phyloP scores from a whole-genome alignment of 352 stramenopile genomes.

The Phytophthora crassamura region DNA sequence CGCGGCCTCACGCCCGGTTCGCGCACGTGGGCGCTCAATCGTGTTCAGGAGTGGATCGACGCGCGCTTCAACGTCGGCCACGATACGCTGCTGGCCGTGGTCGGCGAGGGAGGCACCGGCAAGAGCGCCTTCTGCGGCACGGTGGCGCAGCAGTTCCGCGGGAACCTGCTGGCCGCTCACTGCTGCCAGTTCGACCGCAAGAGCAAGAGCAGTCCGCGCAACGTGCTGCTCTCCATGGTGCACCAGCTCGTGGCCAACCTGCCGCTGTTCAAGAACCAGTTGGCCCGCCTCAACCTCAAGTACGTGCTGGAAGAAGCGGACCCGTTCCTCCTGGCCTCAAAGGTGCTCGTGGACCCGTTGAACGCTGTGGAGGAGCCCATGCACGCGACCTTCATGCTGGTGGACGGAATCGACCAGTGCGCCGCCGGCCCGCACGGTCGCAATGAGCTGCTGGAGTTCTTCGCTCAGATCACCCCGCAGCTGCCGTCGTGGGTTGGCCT shows the following conservation, averaged over 20 bases:
- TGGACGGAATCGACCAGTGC: slow-evolving; percentile 85
- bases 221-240: slow-evolving; percentile 82
- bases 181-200: slow-evolving; percentile 85
- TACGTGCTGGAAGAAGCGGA: slow-evolving; percentile 86
- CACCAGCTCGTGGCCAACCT: slow-evolving; percentile 78
- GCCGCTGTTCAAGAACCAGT: slow-evolving; percentile 80
- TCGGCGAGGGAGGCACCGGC: slow-evolving; percentile 72
- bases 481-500: slow-evolving; percentile 78
- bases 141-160: slow-evolving; percentile 59
- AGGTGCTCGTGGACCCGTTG: slow-evolving; percentile 81
- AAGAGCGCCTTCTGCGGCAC: slow-evolving; percentile 72
- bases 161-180: slow-evolving; percentile 67
- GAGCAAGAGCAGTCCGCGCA: slow-evolving; percentile 70
- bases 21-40: slow-evolving; percentile 70
- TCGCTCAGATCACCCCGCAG: slow-evolving; percentile 63
- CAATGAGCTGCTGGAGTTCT: slow-evolving; percentile 79
- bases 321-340: slow-evolving; percentile 64
- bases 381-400: slow-evolving; percentile 64
- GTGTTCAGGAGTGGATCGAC: slow-evolving; percentile 82
- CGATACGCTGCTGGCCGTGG: slow-evolving; percentile 67
- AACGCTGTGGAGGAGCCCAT: slow-evolving; percentile 69
- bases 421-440: slow-evolving; percentile 32
- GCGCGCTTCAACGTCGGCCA: slow-evolving; percentile 67
- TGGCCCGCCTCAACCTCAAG: slow-evolving; percentile 80
- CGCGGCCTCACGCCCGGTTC: slow-evolving; percentile 51